Evolutionary conservation across 2,329 filamentous ascomycete species (phyloP).

Genomic region (Penicillium digitatum): DNA sequence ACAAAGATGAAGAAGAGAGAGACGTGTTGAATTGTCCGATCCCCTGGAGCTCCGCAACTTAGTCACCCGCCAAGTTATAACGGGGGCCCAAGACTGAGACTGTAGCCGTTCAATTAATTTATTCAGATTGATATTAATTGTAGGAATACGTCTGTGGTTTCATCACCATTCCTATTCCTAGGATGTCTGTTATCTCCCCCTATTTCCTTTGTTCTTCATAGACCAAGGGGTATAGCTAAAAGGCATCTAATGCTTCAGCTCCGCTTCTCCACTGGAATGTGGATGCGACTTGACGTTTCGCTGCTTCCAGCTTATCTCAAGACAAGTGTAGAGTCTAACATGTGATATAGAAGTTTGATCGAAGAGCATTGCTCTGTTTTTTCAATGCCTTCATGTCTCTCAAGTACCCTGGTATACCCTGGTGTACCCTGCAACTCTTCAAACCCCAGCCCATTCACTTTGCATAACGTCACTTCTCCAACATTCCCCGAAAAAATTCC

Average conservation of each 20-base stretch:
- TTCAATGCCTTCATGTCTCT: not conserved
- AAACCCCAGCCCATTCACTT: not conserved
- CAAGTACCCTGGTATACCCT: not conserved
- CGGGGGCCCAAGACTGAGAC: not conserved
- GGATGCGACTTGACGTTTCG: conserved; percentile 11
- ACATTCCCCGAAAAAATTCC: not conserved
- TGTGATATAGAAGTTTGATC: not conserved
- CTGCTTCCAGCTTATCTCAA: conserved; percentile 9
- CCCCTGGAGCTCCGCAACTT: conserved; percentile 8
- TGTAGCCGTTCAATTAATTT: not conserved
- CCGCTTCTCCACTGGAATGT: conserved; percentile 16
- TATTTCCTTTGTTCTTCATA: not conserved
- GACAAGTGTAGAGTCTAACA: not conserved
- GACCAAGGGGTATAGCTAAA: not conserved
- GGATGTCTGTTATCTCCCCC: not conserved
- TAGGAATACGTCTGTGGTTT: not conserved
- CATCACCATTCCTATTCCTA: too few species aligned
- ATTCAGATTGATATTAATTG: not conserved
- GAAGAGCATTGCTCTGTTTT: not conserved
- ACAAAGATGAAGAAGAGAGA: not conserved
- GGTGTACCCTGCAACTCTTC: not conserved
- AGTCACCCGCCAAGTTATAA: conserved; percentile 6
- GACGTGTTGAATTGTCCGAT: not conserved
- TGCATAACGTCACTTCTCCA: conserved; percentile 5
- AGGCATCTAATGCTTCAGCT: not conserved